Percentiles rank a stretch among this genome's conserved stretches.
Evolutionary conservation across 768 basidiomycete genomes (phyloP).

Genomic region (Leccinellum luteum): DNA sequence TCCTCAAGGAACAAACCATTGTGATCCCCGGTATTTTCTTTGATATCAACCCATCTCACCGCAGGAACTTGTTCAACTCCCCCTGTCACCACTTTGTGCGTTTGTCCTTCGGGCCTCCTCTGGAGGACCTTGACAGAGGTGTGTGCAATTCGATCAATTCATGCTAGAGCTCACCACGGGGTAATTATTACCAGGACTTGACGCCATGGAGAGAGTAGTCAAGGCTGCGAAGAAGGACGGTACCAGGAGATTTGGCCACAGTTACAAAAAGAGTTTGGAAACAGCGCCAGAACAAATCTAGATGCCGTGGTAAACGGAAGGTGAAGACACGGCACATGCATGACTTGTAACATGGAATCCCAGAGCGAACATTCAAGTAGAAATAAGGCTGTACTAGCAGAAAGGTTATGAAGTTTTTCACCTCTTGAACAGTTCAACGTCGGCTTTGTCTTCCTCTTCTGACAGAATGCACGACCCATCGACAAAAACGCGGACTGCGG

Average conservation of each 20-base stretch:
- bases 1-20: conserved; percentile 87
- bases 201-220: conserved; percentile 81
- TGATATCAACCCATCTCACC: conserved; percentile 73
- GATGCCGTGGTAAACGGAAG: background rate
- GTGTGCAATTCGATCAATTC: conserved; percentile 8
- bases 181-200: conserved; percentile 50
- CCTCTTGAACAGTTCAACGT: conserved; percentile 78
- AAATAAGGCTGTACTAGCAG: background rate
- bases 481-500: conserved; percentile 58
- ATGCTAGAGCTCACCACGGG: background rate
- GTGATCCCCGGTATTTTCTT: conserved; percentile 92
- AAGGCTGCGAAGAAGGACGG: conserved; percentile 65
- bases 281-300: conserved; percentile 27
- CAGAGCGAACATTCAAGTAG: background rate
- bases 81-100: conserved; percentile 91
- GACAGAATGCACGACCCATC: conserved; percentile 80
- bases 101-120: conserved; percentile 80
- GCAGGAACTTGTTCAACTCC: conserved; percentile 85
- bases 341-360: background rate
- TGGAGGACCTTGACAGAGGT: conserved; percentile 79
- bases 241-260: conserved; percentile 63
- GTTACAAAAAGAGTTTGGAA: conserved; percentile 60
- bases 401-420: background rate
- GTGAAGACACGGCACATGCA: background rate
- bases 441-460: conserved; percentile 81